Conservation (phyloP, 768 basidiomycete species). For the Ramaria sp. region DNA sequence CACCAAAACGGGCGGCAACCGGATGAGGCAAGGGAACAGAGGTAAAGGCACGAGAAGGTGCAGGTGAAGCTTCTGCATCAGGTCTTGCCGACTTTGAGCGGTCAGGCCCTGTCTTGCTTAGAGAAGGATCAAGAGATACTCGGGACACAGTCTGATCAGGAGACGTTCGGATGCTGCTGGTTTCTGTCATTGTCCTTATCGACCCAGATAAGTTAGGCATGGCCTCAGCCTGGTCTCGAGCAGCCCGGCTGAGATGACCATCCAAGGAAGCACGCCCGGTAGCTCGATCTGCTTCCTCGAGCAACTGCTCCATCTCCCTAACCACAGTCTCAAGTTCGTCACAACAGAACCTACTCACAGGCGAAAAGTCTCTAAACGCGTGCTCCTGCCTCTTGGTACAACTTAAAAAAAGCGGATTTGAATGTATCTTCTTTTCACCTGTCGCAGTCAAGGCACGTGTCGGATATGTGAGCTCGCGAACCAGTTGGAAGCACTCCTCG, state of each 20-base stretch:
- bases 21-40: background rate
- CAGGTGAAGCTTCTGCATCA: background rate
- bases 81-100: background rate
- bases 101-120: background rate
- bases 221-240: background rate
- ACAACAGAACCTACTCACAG: constrained; percentile 66
- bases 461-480: constrained; percentile 50
- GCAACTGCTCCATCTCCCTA: constrained; percentile 51
- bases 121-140: background rate
- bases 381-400: constrained; percentile 69
- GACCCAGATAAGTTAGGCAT: background rate
- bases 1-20: constrained; percentile 6
- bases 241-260: background rate
- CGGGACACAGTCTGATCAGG: background rate
- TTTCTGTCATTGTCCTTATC: constrained; percentile 7
- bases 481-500: constrained; percentile 66
- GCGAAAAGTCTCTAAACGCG: constrained; percentile 53
- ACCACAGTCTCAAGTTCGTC: constrained; percentile 57
- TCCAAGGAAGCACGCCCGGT: background rate
- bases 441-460: constrained; percentile 34
- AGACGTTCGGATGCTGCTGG: constrained; percentile 9
- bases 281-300: constrained; percentile 17
- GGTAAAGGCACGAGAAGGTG: background rate
- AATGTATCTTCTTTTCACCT: constrained; percentile 44
- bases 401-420: constrained; percentile 63